These are phyloP conservation scores for Naegleria lovaniensis DNA, from an alignment of 208 protist genomes.

Conservation along the genomic window DNA sequence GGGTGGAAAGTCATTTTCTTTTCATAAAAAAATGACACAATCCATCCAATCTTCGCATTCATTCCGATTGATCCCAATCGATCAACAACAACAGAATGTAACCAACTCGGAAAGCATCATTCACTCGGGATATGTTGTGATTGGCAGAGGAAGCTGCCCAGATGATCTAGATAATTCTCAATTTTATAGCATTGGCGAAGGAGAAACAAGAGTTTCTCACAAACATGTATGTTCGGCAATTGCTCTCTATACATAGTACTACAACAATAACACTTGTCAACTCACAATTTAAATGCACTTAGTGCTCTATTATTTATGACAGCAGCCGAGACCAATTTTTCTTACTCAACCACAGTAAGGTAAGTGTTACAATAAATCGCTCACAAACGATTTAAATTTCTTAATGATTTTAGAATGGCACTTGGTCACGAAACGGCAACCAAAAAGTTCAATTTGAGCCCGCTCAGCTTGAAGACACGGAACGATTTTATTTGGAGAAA, in stretches of 20 bases:
- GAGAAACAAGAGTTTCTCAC: neutral
- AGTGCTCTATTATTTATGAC: neutral
- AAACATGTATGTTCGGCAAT: neutral
- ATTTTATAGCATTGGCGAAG: neutral
- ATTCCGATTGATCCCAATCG: too few species aligned
- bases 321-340: neutral
- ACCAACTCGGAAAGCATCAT: too few species aligned
- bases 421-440: neutral
- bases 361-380: too few species aligned
- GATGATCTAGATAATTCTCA: neutral
- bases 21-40: too few species aligned
- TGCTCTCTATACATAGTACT: too few species aligned
- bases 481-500: neutral
- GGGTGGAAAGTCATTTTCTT: too few species aligned
- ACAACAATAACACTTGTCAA: too few species aligned
- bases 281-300: too few species aligned
- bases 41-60: too few species aligned
- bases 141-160: neutral
- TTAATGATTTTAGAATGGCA: neutral
- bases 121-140: neutral
- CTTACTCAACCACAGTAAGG: neutral
- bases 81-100: too few species aligned
- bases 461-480: neutral
- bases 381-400: too few species aligned
- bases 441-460: slow-evolving; percentile 14